Percentiles rank a stretch among this genome's conserved stretches.
Conservation (phyloP, 192 early-diverging fungal species). For the Linnemannia zychae region DNA sequence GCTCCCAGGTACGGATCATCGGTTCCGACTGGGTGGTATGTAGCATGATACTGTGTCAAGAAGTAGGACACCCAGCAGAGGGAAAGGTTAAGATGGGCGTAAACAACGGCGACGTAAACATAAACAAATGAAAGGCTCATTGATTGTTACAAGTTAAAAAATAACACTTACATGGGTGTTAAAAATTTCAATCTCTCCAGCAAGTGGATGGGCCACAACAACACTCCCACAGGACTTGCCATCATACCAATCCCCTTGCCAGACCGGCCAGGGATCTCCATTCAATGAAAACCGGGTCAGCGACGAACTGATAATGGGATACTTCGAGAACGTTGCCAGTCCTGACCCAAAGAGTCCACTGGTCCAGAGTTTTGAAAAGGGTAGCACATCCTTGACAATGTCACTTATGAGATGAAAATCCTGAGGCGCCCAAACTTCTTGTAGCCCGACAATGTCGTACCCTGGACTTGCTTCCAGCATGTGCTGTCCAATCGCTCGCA, state of each 20-base stretch:
- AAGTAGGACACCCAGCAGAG: not conserved
- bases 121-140: not conserved
- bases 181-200: constrained; percentile 66
- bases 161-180: constrained; percentile 66
- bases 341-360: constrained; percentile 30
- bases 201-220: constrained; percentile 60
- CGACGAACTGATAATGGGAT: constrained; percentile 58
- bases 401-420: constrained; percentile 21
- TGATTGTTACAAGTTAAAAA: not conserved
- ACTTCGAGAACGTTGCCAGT: constrained; percentile 51
- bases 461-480: constrained; percentile 27
- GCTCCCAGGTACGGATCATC: constrained; percentile 59
- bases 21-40: constrained; percentile 55
- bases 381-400: constrained; percentile 8
- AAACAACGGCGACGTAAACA: not conserved
- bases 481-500: constrained; percentile 64
- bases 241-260: constrained; percentile 69
- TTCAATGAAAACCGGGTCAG: constrained; percentile 60
- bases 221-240: constrained; percentile 65
- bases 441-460: constrained; percentile 48
- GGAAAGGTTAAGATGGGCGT: not conserved
- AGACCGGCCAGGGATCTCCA: constrained; percentile 62
- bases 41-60: constrained; percentile 62
- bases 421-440: constrained; percentile 33
- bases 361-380: constrained; percentile 36